These are phyloP conservation scores for Mycena amicta DNA, from an alignment of 768 basidiomycete genomes.

Conservation along the genomic window DNA sequence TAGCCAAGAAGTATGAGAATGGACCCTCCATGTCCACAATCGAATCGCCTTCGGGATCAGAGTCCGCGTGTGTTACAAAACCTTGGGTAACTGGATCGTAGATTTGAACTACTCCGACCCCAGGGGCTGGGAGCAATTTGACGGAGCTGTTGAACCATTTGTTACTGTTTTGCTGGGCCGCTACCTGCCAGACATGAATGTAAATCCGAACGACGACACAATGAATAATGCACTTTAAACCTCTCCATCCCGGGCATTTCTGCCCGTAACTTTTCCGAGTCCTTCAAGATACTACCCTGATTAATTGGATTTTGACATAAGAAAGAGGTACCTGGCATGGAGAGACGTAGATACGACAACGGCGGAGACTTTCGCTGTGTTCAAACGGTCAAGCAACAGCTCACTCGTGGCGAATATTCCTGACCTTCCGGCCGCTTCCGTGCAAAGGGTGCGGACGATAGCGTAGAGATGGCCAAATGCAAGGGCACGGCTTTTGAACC, in stretches of 20 bases:
- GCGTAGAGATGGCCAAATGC: conserved; percentile 55
- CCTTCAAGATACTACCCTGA: conserved; percentile 63
- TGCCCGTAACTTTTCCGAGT: conserved; percentile 75
- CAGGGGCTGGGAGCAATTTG: conserved; percentile 53
- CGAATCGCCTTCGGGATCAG: conserved; percentile 31
- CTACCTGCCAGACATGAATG: conserved; percentile 46
- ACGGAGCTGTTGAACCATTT: conserved; percentile 70
- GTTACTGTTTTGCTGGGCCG: conserved; percentile 73
- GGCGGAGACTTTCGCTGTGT: conserved; percentile 50
- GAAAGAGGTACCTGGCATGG: conserved; percentile 53
- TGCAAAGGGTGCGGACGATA: conserved; percentile 35
- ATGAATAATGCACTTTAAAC: conserved; percentile 8
- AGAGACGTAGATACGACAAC: conserved; percentile 87
- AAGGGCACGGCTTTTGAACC: conserved; percentile 43
- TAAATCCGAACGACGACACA: not conserved
- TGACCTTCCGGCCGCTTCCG: conserved; percentile 26
- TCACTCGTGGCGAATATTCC: not conserved
- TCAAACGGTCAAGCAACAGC: not conserved
- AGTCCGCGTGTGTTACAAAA: conserved; percentile 49
- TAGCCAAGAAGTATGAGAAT: conserved; percentile 84
- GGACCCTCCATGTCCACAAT: conserved; percentile 67
- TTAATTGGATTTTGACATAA: not conserved
- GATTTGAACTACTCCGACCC: conserved; percentile 47
- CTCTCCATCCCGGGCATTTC: conserved; percentile 73
- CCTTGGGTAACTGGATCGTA: conserved; percentile 57